phyloP scores from a whole-genome alignment of 495 filamentous ascomycete genomes.

The Niebla homalea region DNA sequence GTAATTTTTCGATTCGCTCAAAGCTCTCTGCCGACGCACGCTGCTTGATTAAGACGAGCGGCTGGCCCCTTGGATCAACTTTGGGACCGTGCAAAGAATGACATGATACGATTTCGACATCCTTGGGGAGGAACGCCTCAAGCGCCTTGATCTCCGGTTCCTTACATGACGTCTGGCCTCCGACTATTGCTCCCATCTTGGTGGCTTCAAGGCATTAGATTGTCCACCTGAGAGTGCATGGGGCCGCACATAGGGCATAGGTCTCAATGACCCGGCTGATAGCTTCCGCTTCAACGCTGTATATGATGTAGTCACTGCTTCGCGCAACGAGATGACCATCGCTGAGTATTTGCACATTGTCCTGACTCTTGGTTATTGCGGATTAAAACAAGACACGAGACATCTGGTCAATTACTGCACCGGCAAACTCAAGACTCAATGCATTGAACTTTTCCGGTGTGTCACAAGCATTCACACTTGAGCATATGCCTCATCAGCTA shows the following conservation, averaged over 20 bases:
- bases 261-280: slow-evolving; percentile 73
- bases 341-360: slow-evolving; percentile 60
- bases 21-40: slow-evolving; percentile 68
- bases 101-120: slow-evolving; percentile 90
- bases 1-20: slow-evolving; percentile 60
- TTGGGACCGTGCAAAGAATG: slow-evolving; percentile 93
- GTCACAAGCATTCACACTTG: slow-evolving; percentile 91
- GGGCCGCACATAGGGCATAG: slow-evolving; percentile 72
- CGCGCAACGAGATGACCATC: slow-evolving; percentile 94
- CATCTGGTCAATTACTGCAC: slow-evolving; percentile 37
- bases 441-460: slow-evolving; percentile 67
- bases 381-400: not conserved
- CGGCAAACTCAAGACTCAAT: slow-evolving; percentile 62
- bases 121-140: slow-evolving; percentile 69
- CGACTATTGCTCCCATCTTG: slow-evolving; percentile 84
- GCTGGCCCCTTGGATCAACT: slow-evolving; percentile 76
- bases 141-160: slow-evolving; percentile 91
- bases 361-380: slow-evolving; percentile 31
- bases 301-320: slow-evolving; percentile 91
- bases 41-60: slow-evolving; percentile 83
- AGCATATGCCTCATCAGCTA: not conserved
- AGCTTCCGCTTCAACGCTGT: slow-evolving; percentile 86
- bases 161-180: slow-evolving; percentile 97
- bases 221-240: slow-evolving; percentile 11
- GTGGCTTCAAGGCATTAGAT: slow-evolving; percentile 51